Evolutionary conservation across 192 early-diverging fungal genomes (phyloP), one percentile per base, ranked within the genome.

Genomic region (Podila minutissima): DNA sequence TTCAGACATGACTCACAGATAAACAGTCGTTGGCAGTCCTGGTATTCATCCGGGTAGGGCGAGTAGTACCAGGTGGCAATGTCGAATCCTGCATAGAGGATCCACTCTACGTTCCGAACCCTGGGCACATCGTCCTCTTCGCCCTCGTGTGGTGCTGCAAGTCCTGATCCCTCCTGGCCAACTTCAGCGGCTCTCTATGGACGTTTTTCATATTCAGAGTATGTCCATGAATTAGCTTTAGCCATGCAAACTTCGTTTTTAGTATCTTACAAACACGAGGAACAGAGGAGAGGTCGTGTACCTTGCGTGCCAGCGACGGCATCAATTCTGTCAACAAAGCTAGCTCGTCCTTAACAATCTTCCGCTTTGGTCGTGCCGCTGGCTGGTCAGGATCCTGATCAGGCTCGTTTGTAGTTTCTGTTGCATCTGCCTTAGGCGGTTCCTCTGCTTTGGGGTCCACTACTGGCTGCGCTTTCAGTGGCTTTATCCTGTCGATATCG

Each of bases 51-150:
- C 5, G 98, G 98, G 70, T 95, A 99, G 10, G 96, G 96, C n/a
- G 97, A 93, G 61, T 91, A 79, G 74, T 98, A 98, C 98, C 97
- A 98, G 0, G 95, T 93, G 26, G 91, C 88, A n/a, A 99, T 96
- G 59, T 92, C 90, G 82, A 93, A 95, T 35, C 84, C 74, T 19
- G 95, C 97, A 60, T 97, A 89, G 11, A 92, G 63, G n/a, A 93
- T 88, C 67, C 61, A 82, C 32, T 86, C 74, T 20, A 89, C 81
- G 60, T 89, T 88, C 29, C 81, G 35, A 38, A 81, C 76, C 31
- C 66, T 58, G 22, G 69, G 70, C 17, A 72, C 61, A 7, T 81
- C 76, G n/a, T 72, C 71, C 24, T 81, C 76, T 12, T 81, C 66
- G 41, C 72, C 58, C 17, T 81, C 76, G 24, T 72, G 66, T 32